These are phyloP conservation scores for Dioscorea dumetorum DNA, from an alignment of 106 monocot species.

Conservation along the genomic window DNA sequence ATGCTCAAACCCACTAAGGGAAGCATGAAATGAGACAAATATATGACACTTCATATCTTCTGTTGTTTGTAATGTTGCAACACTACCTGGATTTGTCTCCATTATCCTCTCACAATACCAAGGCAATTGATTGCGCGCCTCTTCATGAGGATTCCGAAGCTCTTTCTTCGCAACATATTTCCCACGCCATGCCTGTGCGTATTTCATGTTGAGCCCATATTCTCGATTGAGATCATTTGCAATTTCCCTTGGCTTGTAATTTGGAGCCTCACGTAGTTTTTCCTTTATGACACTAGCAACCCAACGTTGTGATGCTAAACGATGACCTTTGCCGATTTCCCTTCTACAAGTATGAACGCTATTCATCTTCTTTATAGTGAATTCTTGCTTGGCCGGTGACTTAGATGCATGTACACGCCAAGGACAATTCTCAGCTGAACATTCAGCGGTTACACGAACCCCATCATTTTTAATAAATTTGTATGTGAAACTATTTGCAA, in stretches of 20 bases:
- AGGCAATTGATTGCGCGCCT: slow-evolving; percentile 68
- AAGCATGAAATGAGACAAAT: slow-evolving; percentile 8
- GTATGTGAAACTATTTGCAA: slow-evolving; percentile 82
- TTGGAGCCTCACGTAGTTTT: slow-evolving; percentile 66
- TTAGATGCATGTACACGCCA: slow-evolving; percentile 90
- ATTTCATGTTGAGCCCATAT: slow-evolving; percentile 86
- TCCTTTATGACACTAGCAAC: slow-evolving; percentile 96
- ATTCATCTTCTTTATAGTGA: slow-evolving; percentile 76
- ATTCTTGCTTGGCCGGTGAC: slow-evolving; percentile 53
- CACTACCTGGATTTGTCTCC: slow-evolving; percentile 89
- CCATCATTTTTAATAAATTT: slow-evolving; percentile 88
- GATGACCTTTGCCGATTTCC: slow-evolving; percentile 43
- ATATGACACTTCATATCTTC: slow-evolving; percentile 50
- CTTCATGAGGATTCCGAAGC: slow-evolving; percentile 71
- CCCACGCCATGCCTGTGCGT: slow-evolving; percentile 89
- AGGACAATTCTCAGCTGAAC: slow-evolving; percentile 70
- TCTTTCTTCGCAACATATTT: slow-evolving; percentile 80
- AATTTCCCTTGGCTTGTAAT: slow-evolving; percentile 88
- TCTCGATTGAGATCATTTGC: slow-evolving; percentile 84
- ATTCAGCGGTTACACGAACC: slow-evolving; percentile 76
- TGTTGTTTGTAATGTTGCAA: slow-evolving; percentile 44
- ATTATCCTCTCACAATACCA: slow-evolving; percentile 86
- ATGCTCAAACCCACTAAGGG: slow-evolving; percentile 14
- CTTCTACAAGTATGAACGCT: slow-evolving; percentile 59
- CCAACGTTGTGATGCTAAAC: slow-evolving; percentile 77